Percentiles rank a stretch among this genome's conserved stretches.
Conservation (phyloP, 805 yeast genomes). For the Saccharomycopsis sp. region DNA sequence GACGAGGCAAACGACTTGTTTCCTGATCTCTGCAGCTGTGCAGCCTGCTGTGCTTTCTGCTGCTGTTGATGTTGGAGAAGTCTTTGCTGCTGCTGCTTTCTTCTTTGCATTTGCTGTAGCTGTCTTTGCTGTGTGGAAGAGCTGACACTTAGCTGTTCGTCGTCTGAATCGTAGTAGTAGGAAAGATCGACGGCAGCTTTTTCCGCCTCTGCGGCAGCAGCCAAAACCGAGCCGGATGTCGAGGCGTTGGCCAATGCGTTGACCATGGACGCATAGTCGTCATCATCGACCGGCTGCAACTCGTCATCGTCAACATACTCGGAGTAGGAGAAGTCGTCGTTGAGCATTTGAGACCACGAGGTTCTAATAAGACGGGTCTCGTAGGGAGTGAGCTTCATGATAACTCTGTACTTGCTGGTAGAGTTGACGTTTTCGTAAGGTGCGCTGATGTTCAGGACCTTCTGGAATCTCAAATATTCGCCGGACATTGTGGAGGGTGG, state of each 20-base stretch:
- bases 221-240: not conserved
- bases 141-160: not conserved
- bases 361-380: slow-evolving; percentile 32
- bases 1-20: slow-evolving; percentile 42
- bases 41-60: not conserved
- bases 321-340: slow-evolving; percentile 25
- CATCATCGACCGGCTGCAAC: not conserved
- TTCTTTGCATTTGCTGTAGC: not conserved
- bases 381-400: slow-evolving; percentile 26
- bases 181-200: not conserved
- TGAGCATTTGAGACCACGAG: slow-evolving; percentile 34
- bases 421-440: not conserved
- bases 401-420: slow-evolving; percentile 23
- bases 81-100: not conserved
- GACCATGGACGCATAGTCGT: not conserved
- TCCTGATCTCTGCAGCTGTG: slow-evolving; percentile 17
- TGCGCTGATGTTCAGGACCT: not conserved
- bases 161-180: not conserved
- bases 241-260: not conserved
- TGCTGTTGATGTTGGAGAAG: not conserved
- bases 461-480: slow-evolving; percentile 5
- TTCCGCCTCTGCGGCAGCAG: not conserved
- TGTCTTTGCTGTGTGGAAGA: not conserved
- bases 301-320: slow-evolving; percentile 1
- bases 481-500: not conserved